Evolutionary conservation across 179 eudicot species (phyloP), one percentile per base, ranked within the genome.

Genomic region (Patellifolia procumbens): DNA sequence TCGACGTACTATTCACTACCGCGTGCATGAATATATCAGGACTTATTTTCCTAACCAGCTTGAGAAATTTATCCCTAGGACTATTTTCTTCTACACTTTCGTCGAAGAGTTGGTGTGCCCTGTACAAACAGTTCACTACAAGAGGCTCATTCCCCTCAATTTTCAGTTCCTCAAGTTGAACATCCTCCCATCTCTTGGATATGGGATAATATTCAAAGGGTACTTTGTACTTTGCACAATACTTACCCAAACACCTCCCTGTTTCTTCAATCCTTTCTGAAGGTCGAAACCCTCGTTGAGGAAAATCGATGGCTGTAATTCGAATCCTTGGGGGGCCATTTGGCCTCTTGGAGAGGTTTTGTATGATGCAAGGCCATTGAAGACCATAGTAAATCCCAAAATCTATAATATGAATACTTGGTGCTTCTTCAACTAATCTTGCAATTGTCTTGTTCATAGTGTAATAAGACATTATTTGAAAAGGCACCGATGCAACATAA

Each of bases 261-360:
- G 96, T 87, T 42, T 84, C 92, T 65, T 89, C 86, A 31, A 92
- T 76, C 73, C 87, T 72, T 52, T 85, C 87, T 6, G 89, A 74
- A 7, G 97, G 95, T 22, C 90, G 84, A 59, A 88, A 90, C 17
- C 97, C 97, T 13, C 86, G 79, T 39, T 80, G 82, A 34, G 97
- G 97, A 73, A 89, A 73, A 49, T 92, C 97, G 26, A 92, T 85
- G 0, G 92, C 96, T 1, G 97, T 92, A 42, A 92, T 83, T 2
- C 89, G 83, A 15, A 92, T 86, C 80, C 72, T 83, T 17, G 90
- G 89, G 12, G 96, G 97, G 0, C 97, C 93, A 68, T 81, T 89
- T 4, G 86, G 85, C 72, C 88, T 78, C 56, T 70, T 73, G 2
- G 92, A 80, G 7, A 92, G 88, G 19, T 79, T 80, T 20, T 85